A percentile compares a stretch with the other conserved stretches of the same genome.
phyloP scores from a whole-genome alignment of 1,284 basidiomycete genomes.

The Rhodotorula glutinis region DNA sequence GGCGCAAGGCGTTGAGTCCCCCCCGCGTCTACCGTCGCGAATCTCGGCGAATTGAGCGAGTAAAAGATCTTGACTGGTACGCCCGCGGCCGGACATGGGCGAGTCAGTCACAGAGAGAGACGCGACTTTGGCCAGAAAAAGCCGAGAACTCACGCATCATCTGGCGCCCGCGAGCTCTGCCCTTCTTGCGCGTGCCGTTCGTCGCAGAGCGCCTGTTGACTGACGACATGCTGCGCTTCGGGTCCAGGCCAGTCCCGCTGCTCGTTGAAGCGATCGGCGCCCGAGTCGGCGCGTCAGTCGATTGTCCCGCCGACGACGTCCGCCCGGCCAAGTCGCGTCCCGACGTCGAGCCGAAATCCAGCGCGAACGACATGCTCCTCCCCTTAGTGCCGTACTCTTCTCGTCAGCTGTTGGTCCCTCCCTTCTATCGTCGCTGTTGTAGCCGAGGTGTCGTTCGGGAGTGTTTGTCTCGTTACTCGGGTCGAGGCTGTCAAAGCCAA shows the following conservation, averaged over 20 bases:
- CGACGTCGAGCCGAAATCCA: too few species aligned
- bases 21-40: too few species aligned
- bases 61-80: conserved; percentile 42
- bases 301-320: background rate
- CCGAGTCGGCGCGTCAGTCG: background rate
- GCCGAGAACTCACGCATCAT: conserved; percentile 31
- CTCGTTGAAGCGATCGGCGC: conserved; percentile 3
- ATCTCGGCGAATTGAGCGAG: conserved; percentile 27
- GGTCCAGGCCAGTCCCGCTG: background rate
- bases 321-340: background rate
- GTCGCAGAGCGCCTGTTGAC: background rate
- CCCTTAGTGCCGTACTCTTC: too few species aligned
- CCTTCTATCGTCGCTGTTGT: too few species aligned
- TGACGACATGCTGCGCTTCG: background rate
- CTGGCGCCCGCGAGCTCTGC: conserved; percentile 26
- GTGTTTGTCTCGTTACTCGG: too few species aligned
- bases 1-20: background rate
- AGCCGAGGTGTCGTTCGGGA: too few species aligned
- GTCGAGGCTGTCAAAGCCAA: too few species aligned
- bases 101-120: too few species aligned
- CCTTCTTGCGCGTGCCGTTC: conserved; percentile 6
- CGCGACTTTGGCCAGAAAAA: background rate
- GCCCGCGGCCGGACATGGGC: too few species aligned
- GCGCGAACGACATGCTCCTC: too few species aligned
- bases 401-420: too few species aligned